These are phyloP conservation scores for Aspergillus sp. DNA, from an alignment of 2,329 filamentous ascomycete species.

Conservation along the genomic window DNA sequence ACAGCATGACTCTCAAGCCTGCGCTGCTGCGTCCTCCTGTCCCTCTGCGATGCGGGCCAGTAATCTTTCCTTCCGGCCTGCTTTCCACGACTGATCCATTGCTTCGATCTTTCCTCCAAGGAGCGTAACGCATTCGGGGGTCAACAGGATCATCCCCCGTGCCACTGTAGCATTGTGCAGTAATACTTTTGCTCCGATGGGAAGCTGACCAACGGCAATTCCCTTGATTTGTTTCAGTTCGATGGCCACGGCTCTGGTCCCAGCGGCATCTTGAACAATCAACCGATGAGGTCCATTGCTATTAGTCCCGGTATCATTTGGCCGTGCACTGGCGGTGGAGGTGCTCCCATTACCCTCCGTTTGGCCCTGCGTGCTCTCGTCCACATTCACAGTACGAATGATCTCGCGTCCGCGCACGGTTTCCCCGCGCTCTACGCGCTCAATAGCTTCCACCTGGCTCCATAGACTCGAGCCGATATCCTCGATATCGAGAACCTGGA, in stretches of 20 bases:
- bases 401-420: slow-evolving; percentile 71
- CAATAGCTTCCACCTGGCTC: slow-evolving; percentile 78
- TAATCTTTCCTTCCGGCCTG: slow-evolving; percentile 67
- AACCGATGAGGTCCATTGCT: slow-evolving; percentile 69
- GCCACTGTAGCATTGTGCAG: slow-evolving; percentile 65
- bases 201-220: slow-evolving; percentile 58
- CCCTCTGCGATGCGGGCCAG: slow-evolving; percentile 56
- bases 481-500: slow-evolving; percentile 84
- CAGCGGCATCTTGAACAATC: slow-evolving; percentile 75
- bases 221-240: slow-evolving; percentile 68
- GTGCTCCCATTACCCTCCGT: slow-evolving; percentile 16
- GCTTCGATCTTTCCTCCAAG: slow-evolving; percentile 85
- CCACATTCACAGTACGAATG: slow-evolving; percentile 65
- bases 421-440: slow-evolving; percentile 51
- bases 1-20: not conserved
- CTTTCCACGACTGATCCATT: slow-evolving; percentile 75
- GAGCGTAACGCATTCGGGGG: slow-evolving; percentile 65
- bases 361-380: slow-evolving; percentile 44
- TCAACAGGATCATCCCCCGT: slow-evolving; percentile 75
- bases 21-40: slow-evolving; percentile 8
- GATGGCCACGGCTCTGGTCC: slow-evolving; percentile 67
- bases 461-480: slow-evolving; percentile 78
- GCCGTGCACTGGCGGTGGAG: slow-evolving; percentile 9
- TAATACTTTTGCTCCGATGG: slow-evolving; percentile 80
- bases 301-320: slow-evolving; percentile 11